phyloP scores from a whole-genome alignment of 108 stramenopile species.

The Cylindrotheca fusiformis region DNA sequence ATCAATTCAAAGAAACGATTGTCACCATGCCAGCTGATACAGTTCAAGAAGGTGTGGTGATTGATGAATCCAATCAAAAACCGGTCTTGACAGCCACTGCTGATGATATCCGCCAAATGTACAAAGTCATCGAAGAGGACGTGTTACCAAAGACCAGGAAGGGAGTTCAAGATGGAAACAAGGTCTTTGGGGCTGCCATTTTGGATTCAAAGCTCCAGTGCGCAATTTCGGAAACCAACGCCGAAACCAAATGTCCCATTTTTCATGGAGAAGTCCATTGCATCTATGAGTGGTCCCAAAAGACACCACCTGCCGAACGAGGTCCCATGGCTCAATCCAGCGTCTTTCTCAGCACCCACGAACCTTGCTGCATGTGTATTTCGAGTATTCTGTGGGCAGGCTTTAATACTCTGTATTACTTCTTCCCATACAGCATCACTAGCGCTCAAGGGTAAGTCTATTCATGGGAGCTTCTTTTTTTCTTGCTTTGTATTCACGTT shows the following conservation, averaged over 20 bases:
- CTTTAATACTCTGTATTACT: constrained; percentile 42
- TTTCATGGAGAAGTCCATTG: constrained; percentile 56
- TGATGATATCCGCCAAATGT: constrained; percentile 36
- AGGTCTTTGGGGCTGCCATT: constrained; percentile 61
- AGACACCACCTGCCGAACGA: constrained; percentile 29
- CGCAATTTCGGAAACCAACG: constrained; percentile 31
- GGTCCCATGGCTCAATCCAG: constrained; percentile 38
- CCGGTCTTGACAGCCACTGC: constrained; percentile 32
- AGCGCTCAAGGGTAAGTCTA: constrained; percentile 47
- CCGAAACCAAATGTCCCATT: constrained; percentile 40
- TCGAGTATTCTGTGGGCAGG: constrained; percentile 54
- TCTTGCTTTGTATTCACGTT: no score
- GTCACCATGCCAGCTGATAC: no score
- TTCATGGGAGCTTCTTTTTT: no score
- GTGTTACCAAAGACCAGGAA: constrained; percentile 38
- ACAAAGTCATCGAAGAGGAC: constrained; percentile 43
- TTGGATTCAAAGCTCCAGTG: constrained; percentile 16
- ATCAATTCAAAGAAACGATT: no score
- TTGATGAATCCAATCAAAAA: constrained; percentile 28
- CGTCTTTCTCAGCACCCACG: constrained; percentile 52
- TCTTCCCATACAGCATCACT: constrained; percentile 48
- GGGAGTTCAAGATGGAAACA: constrained; percentile 48
- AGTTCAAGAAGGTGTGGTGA: constrained; percentile 33
- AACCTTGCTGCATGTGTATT: constrained; percentile 68
- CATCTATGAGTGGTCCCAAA: constrained; percentile 43